Evolutionary conservation across 345 rosid species (phyloP).

Genomic region (Orychophragmus violaceus): DNA sequence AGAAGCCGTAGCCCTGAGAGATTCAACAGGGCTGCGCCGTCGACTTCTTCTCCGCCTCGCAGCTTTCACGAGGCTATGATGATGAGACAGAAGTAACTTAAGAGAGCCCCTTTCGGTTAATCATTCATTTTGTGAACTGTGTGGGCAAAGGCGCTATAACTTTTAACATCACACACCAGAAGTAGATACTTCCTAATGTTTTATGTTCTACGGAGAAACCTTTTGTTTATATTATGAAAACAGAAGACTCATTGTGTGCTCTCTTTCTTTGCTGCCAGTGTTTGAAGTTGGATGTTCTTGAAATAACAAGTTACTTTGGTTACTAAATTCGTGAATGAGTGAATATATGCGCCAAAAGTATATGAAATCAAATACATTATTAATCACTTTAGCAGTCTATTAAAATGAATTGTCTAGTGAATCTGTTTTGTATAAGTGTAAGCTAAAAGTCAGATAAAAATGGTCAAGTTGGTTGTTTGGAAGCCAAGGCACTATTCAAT

Average conservation of each 20-base stretch:
- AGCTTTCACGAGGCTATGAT: constrained; percentile 32
- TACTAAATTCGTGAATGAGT: background rate
- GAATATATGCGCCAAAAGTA: background rate
- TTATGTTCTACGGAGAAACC: background rate
- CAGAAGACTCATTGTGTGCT: no score
- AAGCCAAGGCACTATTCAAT: background rate
- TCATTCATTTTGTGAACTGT: constrained; percentile 10
- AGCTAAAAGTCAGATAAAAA: no score
- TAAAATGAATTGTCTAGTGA: no score
- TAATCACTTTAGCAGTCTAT: no score
- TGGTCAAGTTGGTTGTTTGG: no score
- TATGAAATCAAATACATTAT: no score
- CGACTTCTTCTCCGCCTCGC: constrained; percentile 22
- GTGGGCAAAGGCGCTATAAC: background rate
- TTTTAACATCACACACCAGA: background rate
- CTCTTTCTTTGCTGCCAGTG: no score
- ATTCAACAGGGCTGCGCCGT: constrained; percentile 19
- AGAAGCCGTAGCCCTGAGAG: constrained; percentile 59
- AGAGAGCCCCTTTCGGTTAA: background rate
- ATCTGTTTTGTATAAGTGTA: no score
- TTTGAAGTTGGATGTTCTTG: background rate
- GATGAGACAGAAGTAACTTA: constrained; percentile 21
- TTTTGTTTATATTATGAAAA: constrained; percentile 19
- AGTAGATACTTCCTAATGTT: constrained; percentile 9
- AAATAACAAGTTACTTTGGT: background rate